phyloP scores from a whole-genome alignment of 2,329 filamentous ascomycete species.

The Fusarium decemcellulare region DNA sequence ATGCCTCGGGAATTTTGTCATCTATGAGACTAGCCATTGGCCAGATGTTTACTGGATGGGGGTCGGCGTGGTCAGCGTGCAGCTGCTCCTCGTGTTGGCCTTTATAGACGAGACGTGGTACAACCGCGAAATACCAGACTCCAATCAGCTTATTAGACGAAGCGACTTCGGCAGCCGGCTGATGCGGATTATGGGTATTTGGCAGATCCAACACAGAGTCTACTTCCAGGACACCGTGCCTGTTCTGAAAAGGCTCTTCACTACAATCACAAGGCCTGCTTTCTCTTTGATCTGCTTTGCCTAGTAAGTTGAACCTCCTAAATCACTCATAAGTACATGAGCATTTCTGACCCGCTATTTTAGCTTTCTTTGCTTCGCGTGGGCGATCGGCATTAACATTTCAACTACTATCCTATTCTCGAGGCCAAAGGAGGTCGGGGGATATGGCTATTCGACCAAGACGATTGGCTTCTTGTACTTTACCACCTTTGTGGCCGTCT shows the following conservation, averaged over 20 bases:
- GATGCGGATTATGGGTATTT: neutral
- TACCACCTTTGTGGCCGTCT: slow-evolving; percentile 65
- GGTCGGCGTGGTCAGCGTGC: slow-evolving; percentile 55
- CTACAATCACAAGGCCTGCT: neutral
- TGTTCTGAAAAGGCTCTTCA: neutral
- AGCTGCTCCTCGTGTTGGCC: slow-evolving; percentile 55
- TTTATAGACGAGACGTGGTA: slow-evolving; percentile 66
- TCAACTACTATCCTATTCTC: slow-evolving; percentile 65
- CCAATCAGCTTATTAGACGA: no score
- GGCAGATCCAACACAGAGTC: neutral
- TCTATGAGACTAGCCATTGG: slow-evolving; percentile 59
- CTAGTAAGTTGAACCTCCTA: neutral
- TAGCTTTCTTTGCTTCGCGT: slow-evolving; percentile 56
- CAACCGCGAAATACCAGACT: slow-evolving; percentile 40
- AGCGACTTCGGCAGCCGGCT: no score
- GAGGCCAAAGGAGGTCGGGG: slow-evolving; percentile 46
- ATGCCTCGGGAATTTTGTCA: slow-evolving; percentile 62
- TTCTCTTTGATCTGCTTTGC: neutral
- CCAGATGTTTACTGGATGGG: slow-evolving; percentile 63
- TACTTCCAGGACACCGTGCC: neutral
- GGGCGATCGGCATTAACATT: slow-evolving; percentile 69
- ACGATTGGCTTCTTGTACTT: slow-evolving; percentile 71
- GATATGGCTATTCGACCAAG: slow-evolving; percentile 65
- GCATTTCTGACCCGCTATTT: neutral
- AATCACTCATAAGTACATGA: no score